Conservation (phyloP, 2,329 filamentous ascomycete genomes). For the Fusarium anguioides region DNA sequence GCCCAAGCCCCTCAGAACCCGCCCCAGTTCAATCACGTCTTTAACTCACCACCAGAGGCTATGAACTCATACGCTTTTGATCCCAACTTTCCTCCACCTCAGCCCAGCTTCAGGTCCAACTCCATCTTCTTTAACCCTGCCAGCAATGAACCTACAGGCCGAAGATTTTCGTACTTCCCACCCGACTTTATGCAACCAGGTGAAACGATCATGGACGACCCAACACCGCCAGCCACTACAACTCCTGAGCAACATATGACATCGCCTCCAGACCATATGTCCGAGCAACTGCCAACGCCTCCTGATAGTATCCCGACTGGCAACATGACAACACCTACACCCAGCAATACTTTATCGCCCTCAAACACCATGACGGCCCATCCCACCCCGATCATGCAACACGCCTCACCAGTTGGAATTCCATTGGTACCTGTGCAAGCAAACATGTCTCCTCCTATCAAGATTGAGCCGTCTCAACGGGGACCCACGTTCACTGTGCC, state of each 20-base stretch:
- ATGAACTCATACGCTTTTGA: slow-evolving; percentile 60
- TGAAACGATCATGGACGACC: slow-evolving; percentile 51
- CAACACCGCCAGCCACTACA: slow-evolving; percentile 48
- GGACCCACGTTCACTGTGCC: slow-evolving; percentile 55
- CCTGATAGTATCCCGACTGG: slow-evolving; percentile 55
- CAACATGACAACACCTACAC: slow-evolving; percentile 46
- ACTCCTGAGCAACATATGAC: slow-evolving; percentile 45
- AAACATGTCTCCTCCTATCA: slow-evolving; percentile 50
- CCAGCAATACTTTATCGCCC: slow-evolving; percentile 54
- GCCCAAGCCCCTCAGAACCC: slow-evolving; percentile 54
- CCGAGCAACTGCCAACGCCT: slow-evolving; percentile 55
- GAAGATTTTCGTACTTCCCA: slow-evolving; percentile 72
- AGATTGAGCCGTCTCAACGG: slow-evolving; percentile 42
- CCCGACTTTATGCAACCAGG: slow-evolving; percentile 60
- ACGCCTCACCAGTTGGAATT: slow-evolving; percentile 44
- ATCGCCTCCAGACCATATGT: slow-evolving; percentile 47
- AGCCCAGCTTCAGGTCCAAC: slow-evolving; percentile 71
- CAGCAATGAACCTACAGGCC: slow-evolving; percentile 63
- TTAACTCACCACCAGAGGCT: slow-evolving; percentile 66
- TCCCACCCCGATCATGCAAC: slow-evolving; percentile 44
- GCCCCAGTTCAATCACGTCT: slow-evolving; percentile 69
- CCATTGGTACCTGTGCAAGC: slow-evolving; percentile 40
- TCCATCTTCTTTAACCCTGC: slow-evolving; percentile 73
- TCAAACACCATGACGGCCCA: slow-evolving; percentile 49
- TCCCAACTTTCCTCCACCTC: slow-evolving; percentile 55